phyloP scores from a whole-genome alignment of 441 rosid species.

The Populus tomentosa region DNA sequence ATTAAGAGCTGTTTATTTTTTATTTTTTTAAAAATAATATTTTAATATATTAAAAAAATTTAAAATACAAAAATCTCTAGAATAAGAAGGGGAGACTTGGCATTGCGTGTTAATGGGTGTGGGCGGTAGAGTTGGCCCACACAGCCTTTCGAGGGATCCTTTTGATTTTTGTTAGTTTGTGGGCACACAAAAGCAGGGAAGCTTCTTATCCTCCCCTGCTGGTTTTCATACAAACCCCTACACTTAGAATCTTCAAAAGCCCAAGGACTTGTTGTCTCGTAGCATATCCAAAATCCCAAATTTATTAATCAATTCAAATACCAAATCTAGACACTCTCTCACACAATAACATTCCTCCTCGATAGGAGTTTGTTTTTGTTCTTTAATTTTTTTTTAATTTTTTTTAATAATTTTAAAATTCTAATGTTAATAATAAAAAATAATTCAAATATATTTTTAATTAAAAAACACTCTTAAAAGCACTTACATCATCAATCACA shows the following conservation, averaged over 20 bases:
- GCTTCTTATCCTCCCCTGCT: constrained; percentile 37
- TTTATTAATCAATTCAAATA: constrained; percentile 6
- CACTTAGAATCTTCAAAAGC: constrained; percentile 43
- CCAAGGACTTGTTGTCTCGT: not conserved
- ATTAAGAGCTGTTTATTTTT: not conserved
- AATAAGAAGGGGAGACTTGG: constrained; percentile 12
- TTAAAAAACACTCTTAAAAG: no score
- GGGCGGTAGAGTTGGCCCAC: constrained; percentile 38
- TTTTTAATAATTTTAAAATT: no score
- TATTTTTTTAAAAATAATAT: no score
- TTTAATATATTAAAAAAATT: not conserved
- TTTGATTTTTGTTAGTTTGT: constrained; percentile 39
- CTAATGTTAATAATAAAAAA: no score
- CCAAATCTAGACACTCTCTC: not conserved
- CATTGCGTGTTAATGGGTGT: constrained; percentile 30
- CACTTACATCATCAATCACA: no score
- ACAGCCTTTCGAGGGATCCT: constrained; percentile 22
- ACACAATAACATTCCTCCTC: no score
- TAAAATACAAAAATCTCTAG: no score
- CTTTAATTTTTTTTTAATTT: no score
- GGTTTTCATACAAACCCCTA: constrained; percentile 30
- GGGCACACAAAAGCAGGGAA: constrained; percentile 58
- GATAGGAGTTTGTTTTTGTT: no score
- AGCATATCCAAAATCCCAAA: not conserved
- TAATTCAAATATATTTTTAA: no score